These are phyloP conservation scores for Fusarium mundagurra DNA, from an alignment of 2,329 filamentous ascomycete genomes.

Conservation along the genomic window DNA sequence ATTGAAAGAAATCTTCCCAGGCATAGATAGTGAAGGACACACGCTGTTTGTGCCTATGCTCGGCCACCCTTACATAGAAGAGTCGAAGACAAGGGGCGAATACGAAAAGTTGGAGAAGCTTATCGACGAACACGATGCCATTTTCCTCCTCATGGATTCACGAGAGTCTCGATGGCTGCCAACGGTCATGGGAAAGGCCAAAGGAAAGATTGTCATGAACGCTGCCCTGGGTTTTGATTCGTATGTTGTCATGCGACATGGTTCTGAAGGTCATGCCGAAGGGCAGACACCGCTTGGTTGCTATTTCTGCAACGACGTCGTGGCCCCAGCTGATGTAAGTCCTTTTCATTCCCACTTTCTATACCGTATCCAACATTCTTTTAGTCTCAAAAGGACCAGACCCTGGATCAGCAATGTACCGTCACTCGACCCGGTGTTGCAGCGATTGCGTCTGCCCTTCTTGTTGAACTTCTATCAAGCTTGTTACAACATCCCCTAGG, in stretches of 20 bases:
- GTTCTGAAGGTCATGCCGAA: slow-evolving; percentile 67
- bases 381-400: slow-evolving; percentile 92
- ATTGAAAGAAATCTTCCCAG: slow-evolving; percentile 87
- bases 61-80: slow-evolving; percentile 85
- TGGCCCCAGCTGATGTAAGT: slow-evolving; percentile 89
- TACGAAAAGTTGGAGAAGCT: slow-evolving; percentile 79
- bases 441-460: slow-evolving; percentile 87
- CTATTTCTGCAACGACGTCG: slow-evolving; percentile 99
- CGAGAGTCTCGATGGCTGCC: slow-evolving; percentile 95
- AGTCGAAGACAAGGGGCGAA: slow-evolving; percentile 73
- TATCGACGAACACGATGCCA: slow-evolving; percentile 85
- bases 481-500: slow-evolving; percentile 85
- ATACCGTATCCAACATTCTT: not conserved
- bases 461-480: slow-evolving; percentile 90
- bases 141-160: slow-evolving; percentile 98
- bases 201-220: slow-evolving; percentile 95
- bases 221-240: slow-evolving; percentile 96
- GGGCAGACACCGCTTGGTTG: slow-evolving; percentile 81
- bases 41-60: slow-evolving; percentile 93
- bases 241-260: slow-evolving; percentile 97
- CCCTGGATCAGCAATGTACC: slow-evolving; percentile 96
- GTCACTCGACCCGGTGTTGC: slow-evolving; percentile 94
- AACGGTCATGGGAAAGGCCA: slow-evolving; percentile 93
- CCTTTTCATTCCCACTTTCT: slow-evolving; percentile 30
- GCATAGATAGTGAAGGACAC: slow-evolving; percentile 83